Percentiles rank a stretch among this genome's conserved stretches.
These are phyloP conservation scores for Cryptococcus maquisensis DNA, from an alignment of 1,284 basidiomycete genomes.

Conservation along the genomic window DNA sequence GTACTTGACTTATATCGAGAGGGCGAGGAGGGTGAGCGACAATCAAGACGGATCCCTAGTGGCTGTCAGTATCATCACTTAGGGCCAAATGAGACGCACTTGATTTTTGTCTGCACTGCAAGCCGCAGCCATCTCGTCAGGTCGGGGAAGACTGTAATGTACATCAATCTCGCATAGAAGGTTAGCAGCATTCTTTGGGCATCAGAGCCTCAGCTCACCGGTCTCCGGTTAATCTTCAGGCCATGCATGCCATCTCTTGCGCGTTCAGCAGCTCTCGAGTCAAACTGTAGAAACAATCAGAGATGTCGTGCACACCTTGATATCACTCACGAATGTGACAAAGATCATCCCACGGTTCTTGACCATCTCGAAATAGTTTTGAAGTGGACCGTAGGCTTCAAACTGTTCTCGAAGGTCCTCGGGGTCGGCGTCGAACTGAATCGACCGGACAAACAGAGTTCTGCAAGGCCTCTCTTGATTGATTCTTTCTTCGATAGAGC, in stretches of 20 bases:
- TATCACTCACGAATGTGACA: constrained; percentile 81
- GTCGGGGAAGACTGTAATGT: constrained; percentile 90
- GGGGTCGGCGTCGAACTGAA: constrained; percentile 91
- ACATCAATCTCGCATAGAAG: constrained; percentile 76
- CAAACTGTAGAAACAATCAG: constrained; percentile 59
- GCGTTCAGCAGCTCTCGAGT: constrained; percentile 82
- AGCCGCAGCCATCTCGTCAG: constrained; percentile 66
- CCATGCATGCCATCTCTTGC: constrained; percentile 84
- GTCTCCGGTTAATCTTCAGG: constrained; percentile 73
- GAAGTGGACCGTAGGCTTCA: constrained; percentile 88
- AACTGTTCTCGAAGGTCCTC: constrained; percentile 78
- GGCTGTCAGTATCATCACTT: not conserved
- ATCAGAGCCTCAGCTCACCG: constrained; percentile 55
- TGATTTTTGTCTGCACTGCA: constrained; percentile 84
- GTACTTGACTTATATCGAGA: constrained; percentile 77
- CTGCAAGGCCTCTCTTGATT: constrained; percentile 56
- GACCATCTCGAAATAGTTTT: constrained; percentile 93
- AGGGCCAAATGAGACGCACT: constrained; percentile 48
- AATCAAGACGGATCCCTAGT: constrained; percentile 74
- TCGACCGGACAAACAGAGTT: constrained; percentile 93
- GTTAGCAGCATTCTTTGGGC: constrained; percentile 3
- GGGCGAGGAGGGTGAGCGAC: constrained; percentile 61
- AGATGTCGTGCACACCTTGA: not conserved
- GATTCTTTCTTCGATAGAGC: constrained; percentile 21
- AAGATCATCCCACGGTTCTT: constrained; percentile 94